Evolutionary conservation across 257 asterid genomes (phyloP).

Genomic region (Lantana camara): DNA sequence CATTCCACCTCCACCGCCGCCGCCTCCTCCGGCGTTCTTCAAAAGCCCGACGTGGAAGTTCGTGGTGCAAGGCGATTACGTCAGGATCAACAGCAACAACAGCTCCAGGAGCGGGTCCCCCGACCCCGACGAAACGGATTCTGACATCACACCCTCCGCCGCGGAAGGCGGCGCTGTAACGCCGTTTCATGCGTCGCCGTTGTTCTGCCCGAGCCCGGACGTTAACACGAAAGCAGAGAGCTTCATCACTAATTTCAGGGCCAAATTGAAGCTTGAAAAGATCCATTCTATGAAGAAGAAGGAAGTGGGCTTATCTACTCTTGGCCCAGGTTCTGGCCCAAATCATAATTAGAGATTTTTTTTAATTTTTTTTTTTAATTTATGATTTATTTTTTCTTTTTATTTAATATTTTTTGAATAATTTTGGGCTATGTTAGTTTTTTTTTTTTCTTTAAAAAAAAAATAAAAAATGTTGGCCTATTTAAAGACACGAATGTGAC

Average conservation of each 20-base stretch:
- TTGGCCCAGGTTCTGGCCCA: conserved; percentile 51
- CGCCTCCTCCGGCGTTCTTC: conserved; percentile 71
- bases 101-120: conserved; percentile 82
- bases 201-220: conserved; percentile 85
- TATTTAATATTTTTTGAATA: no score
- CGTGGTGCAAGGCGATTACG: conserved; percentile 83
- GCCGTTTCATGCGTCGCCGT: conserved; percentile 53
- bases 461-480: not conserved
- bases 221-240: conserved; percentile 84
- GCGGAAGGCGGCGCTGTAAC: conserved; percentile 36
- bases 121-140: conserved; percentile 61
- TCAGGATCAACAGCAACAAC: conserved; percentile 59
- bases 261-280: conserved; percentile 52
- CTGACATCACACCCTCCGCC: conserved; percentile 61
- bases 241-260: conserved; percentile 69
- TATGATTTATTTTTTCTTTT: conserved; percentile 15
- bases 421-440: no score
- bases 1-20: conserved; percentile 84
- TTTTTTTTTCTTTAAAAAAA: no score
- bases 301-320: conserved; percentile 43
- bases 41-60: conserved; percentile 75
- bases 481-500: not conserved
- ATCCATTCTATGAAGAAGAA: conserved; percentile 44
- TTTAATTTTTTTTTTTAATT: conserved; percentile 1
- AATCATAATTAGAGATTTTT: conserved; percentile 26